Base-by-base conservation (phyloP, 2,329 filamentous ascomycete genomes). In the Colletotrichum siamense region DNA sequence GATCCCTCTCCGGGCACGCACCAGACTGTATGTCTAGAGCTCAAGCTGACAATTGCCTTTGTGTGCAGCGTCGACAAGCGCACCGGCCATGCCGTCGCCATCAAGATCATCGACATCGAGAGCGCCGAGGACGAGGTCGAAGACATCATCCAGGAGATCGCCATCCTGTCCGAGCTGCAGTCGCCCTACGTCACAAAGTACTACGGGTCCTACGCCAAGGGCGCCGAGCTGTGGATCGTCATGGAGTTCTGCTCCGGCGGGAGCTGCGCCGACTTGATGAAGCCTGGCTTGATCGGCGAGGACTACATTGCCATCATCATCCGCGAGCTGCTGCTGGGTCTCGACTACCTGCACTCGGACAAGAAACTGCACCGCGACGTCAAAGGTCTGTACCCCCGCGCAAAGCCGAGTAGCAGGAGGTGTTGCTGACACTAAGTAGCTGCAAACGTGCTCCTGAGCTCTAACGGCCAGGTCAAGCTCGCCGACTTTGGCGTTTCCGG, bases 211-310 rank as follows among this genome's bases (percentile, higher is more conserved):
- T 99, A 97, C 83, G 92, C 98, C 80, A 98, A 98, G 82, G 97
- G 96, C 28, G 97, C 96, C 4, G 95, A 99, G 87, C 88, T 99
- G 81, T 99, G 97, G 97, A 99, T 99, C 81, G 96, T 99, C 84
- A 99, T 99, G 97, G 97, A 99, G 85, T 99, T 97, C 82, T 99
- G 97, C 86, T 96, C 96, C 2, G 97, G 97, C 26, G 97, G 97
- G 6, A 99, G 96, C 86, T 99, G 97, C 83, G 96, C 95, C 64
- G 97, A 99, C 83, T 88, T 99, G 77, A 95, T 99, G 94, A 98
- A 98, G 87, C 96, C 97, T 0, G 97, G 97, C 28, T 87, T 94
- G 55, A 96, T 99, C 77, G 92, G 94, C 24, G 97, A 99, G 86
- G 96, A 98, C 80, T 98, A 99, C 84, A 99, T 99, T 81, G 95